phyloP scores from a whole-genome alignment of 441 rosid genomes.

The Corymbia calophylla region DNA sequence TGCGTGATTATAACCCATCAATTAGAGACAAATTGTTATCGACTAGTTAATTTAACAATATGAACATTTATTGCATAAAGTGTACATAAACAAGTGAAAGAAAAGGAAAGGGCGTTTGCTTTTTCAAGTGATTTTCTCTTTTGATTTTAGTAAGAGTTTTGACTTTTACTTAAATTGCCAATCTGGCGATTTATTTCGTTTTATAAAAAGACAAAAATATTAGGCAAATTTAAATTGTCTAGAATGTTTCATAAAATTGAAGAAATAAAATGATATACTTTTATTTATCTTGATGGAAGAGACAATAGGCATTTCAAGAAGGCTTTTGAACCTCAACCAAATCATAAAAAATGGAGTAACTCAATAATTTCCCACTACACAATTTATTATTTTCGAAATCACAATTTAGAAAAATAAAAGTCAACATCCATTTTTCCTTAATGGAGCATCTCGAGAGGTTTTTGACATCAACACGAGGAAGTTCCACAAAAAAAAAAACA shows the following conservation, averaged over 20 bases:
- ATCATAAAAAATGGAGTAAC: neutral
- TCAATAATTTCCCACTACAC: accelerated
- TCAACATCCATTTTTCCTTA: neutral
- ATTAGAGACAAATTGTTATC: neutral
- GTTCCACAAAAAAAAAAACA: neutral
- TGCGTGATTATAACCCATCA: neutral
- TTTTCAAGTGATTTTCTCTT: accelerated
- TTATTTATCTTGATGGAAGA: neutral
- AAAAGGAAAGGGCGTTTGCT: neutral
- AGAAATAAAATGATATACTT: neutral
- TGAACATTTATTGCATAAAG: neutral
- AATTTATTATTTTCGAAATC: neutral
- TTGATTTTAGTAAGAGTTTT: neutral
- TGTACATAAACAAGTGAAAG: neutral
- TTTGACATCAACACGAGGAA: neutral
- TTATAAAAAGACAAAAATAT: neutral
- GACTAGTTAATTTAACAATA: neutral
- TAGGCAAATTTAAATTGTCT: neutral
- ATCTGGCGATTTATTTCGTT: accelerated
- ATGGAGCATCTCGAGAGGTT: neutral
- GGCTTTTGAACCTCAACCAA: neutral
- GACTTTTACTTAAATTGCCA: neutral
- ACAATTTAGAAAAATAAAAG: neutral
- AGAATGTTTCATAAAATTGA: neutral
- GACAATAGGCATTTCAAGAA: neutral